Evolutionary conservation across 441 rosid species (phyloP).

Genomic region (Adansonia gregorii): DNA sequence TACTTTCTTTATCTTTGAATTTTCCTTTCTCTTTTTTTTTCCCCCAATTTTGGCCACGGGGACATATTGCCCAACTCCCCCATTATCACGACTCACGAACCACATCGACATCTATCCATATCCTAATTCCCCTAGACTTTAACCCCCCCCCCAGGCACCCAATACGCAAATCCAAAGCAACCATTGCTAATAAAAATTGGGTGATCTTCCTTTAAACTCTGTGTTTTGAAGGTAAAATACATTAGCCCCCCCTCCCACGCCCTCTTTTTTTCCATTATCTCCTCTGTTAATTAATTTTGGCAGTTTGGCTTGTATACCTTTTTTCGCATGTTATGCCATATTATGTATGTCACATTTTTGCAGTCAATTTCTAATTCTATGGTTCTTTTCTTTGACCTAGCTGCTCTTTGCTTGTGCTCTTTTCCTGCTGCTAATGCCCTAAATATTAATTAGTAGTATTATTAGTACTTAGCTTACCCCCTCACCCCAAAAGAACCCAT

Average conservation of each 20-base stretch:
- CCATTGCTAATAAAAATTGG: conserved; percentile 36
- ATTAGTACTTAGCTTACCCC: conserved; percentile 25
- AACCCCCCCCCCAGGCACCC: neutral
- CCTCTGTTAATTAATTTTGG: conserved; percentile 18
- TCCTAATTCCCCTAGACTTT: neutral
- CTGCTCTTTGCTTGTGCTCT: conserved; percentile 29
- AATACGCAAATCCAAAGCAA: neutral
- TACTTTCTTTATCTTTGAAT: neutral
- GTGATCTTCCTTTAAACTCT: conserved; percentile 35
- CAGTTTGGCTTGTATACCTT: neutral
- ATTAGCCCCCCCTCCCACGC: neutral
- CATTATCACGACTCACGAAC: conserved; percentile 11
- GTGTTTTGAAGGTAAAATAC: conserved; percentile 41
- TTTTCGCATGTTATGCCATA: conserved; percentile 11
- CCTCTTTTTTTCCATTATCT: neutral
- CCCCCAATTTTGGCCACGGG: conserved; percentile 40
- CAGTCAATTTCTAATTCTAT: conserved; percentile 37
- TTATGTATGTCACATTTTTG: conserved; percentile 44
- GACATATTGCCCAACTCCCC: conserved; percentile 35
- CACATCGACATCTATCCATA: neutral
- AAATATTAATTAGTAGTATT: conserved; percentile 20
- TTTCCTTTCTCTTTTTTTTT: conserved; percentile 15
- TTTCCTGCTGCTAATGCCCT: conserved; percentile 30
- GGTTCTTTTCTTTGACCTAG: conserved; percentile 36
- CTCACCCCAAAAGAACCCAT: neutral